Conservation (phyloP, 2,329 filamentous ascomycete genomes). For the Talaromyces atroroseus region DNA sequence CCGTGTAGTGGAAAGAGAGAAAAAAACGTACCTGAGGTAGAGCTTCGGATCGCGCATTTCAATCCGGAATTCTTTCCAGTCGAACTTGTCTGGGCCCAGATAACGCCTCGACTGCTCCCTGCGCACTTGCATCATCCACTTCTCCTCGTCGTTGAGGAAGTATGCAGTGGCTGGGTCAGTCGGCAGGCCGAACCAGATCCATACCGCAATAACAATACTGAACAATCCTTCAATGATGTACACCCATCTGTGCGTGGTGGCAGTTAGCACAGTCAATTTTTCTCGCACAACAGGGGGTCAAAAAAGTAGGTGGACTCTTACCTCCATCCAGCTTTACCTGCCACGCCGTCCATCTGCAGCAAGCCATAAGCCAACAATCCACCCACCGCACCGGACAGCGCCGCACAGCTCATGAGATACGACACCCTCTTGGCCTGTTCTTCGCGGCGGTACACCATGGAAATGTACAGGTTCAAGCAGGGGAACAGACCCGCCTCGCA, state of each 20-base stretch:
- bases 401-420: slow-evolving; percentile 36
- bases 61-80: slow-evolving; percentile 46
- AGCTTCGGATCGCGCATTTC: slow-evolving; percentile 49
- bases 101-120: slow-evolving; percentile 44
- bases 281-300: too few species aligned
- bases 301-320: too few species aligned
- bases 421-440: slow-evolving; percentile 39
- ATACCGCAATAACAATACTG: slow-evolving; percentile 37
- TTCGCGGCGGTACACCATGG: slow-evolving; percentile 38
- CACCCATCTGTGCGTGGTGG: too few species aligned
- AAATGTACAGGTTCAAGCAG: slow-evolving; percentile 35
- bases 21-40: slow-evolving; percentile 29
- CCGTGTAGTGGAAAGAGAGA: not conserved
- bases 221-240: slow-evolving; percentile 49
- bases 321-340: slow-evolving; percentile 44
- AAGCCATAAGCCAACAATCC: slow-evolving; percentile 36
- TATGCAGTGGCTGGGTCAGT: slow-evolving; percentile 45
- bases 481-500: slow-evolving; percentile 38
- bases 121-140: slow-evolving; percentile 47
- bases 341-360: slow-evolving; percentile 43
- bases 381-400: slow-evolving; percentile 37
- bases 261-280: slow-evolving; percentile 33
- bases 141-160: slow-evolving; percentile 47
- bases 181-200: slow-evolving; percentile 46
- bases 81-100: slow-evolving; percentile 47